Percentiles rank a stretch among this genome's conserved stretches.
These are phyloP conservation scores for Neurospora tetrasperma DNA, from an alignment of 495 filamentous ascomycete species.

Conservation along the genomic window DNA sequence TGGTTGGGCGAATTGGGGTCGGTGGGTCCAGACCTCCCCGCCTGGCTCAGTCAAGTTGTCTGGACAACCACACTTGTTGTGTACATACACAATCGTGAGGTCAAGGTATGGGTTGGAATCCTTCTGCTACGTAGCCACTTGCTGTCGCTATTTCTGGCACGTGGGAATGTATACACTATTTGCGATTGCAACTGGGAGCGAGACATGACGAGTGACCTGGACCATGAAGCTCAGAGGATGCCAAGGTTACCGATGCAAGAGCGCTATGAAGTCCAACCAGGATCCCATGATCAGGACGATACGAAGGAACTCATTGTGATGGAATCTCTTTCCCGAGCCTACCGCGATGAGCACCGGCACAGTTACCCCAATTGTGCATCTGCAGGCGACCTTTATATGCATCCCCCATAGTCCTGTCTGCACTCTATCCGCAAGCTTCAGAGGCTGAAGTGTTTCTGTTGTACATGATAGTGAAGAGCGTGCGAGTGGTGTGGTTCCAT, in stretches of 20 bases:
- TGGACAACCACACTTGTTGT: neutral
- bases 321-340: neutral
- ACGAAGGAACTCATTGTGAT: neutral
- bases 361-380: neutral
- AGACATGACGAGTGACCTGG: neutral
- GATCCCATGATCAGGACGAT: neutral
- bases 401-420: neutral
- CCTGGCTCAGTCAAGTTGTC: neutral
- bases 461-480: neutral
- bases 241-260: neutral
- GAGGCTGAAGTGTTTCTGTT: neutral
- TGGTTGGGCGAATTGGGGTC: neutral
- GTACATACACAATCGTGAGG: neutral
- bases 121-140: neutral
- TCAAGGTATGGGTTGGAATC: neutral
- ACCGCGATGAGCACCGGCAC: neutral
- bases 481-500: neutral
- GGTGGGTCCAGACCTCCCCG: neutral
- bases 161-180: neutral
- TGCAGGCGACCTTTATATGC: neutral
- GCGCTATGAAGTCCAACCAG: neutral
- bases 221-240: neutral
- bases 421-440: neutral
- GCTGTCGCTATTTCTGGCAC: neutral
- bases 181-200: neutral